These are phyloP conservation scores for Botrytis squamosa DNA, from an alignment of 2,329 filamentous ascomycete species.

Conservation along the genomic window DNA sequence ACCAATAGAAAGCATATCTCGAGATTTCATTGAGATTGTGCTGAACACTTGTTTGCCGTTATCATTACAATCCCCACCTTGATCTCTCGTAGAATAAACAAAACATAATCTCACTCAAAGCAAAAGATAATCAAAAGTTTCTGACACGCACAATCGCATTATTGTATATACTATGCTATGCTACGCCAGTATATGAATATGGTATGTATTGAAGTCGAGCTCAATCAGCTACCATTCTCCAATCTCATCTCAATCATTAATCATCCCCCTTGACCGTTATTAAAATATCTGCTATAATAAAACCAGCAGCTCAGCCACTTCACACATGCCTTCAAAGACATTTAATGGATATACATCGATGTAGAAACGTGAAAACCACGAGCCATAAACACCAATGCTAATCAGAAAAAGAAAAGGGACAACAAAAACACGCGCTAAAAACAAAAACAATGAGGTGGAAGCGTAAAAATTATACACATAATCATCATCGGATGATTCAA, in stretches of 20 bases:
- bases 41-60: background rate
- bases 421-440: slow-evolving; percentile 15
- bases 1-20: background rate
- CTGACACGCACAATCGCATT: slow-evolving; percentile 1
- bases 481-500: slow-evolving; percentile 30
- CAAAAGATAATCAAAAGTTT: background rate
- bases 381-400: slow-evolving; percentile 40
- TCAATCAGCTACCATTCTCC: background rate
- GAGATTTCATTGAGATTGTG: fast-evolving
- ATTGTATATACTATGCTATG: slow-evolving; percentile 13
- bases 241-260: slow-evolving; percentile 5
- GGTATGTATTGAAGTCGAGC: background rate
- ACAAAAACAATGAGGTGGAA: slow-evolving; percentile 24
- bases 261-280: slow-evolving; percentile 18
- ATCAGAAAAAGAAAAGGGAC: slow-evolving; percentile 29
- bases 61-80: background rate
- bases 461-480: slow-evolving; percentile 30
- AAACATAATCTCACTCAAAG: background rate
- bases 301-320: slow-evolving; percentile 13
- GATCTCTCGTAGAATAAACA: no score
- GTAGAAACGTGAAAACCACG: slow-evolving; percentile 29
- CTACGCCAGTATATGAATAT: slow-evolving; percentile 8
- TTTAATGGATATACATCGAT: slow-evolving; percentile 21
- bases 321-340: background rate
- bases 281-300: slow-evolving; percentile 17